Base-by-base conservation (phyloP, 2,329 filamentous ascomycete genomes). In the Aspergillus tamarii region DNA sequence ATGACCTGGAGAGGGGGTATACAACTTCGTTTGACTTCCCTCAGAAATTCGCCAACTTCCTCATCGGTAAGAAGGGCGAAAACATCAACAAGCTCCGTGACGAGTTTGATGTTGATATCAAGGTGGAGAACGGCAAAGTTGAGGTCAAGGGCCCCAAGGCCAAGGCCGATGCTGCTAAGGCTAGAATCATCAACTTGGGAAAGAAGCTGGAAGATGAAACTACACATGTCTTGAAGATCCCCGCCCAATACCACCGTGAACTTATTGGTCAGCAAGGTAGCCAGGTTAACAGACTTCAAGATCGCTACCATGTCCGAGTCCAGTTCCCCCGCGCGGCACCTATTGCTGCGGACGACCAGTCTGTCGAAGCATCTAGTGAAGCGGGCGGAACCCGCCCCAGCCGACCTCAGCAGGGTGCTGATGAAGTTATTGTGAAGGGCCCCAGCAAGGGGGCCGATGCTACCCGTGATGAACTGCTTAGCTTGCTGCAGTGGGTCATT, bases 121-220 rank as follows among this genome's bases (percentile, higher is more conserved):
- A 97, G 79, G 90, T 98, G 45, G 89, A 96, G 69, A 92, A 97
- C 72, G 95, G 95, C 69, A 94, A 94, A 80, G 93, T 98, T 57
- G 93, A 97, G 79, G 88, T 99, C 71, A 97, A 96, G 84, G 95
- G 96, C 30, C 94, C 95, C 57, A 92, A 96, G 81, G 92, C 93
- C 57, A 98, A 98, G 84, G 93, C 94, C 1, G 93, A 97, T 77
- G 88, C 89, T 57, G 93, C 92, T 67, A 95, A 91, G 78, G 83
- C 89, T 45, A 89, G 97, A 74, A 97, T 99, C 70, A 83, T 89
- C 67, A 86, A 88, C 45, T 83, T 97, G 68, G 90, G 87, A 46
- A 93, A 91, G 77, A 91, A 91, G 76, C 87, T 96, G 72, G 93
- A 96, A 59, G 95, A 99, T 72, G 95, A 99, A 82, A 89, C 91